These are phyloP conservation scores for Bothriochloa decipiens DNA, from an alignment of 176 grass and related monocot genomes.

Conservation along the genomic window DNA sequence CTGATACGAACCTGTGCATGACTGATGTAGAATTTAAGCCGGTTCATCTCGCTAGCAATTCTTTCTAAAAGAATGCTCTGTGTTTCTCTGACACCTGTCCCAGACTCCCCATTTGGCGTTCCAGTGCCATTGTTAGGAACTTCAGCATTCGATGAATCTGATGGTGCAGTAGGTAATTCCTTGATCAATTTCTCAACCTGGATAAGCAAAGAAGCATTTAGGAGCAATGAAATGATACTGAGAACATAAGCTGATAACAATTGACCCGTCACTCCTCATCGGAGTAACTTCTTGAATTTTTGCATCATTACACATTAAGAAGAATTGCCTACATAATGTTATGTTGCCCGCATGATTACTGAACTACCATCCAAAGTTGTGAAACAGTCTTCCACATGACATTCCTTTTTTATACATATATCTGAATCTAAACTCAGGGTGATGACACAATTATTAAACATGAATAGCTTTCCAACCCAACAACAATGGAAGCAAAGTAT, in stretches of 20 bases:
- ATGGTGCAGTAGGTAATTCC: conserved; percentile 73
- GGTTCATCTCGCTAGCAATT: conserved; percentile 96
- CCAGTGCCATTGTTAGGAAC: too few relatives aligned
- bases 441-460: neutral
- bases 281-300: neutral
- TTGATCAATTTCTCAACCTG: conserved; percentile 99
- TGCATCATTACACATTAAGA: too few relatives aligned
- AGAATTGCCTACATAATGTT: neutral
- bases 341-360: neutral
- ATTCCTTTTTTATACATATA: neutral
- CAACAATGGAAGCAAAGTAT: neutral
- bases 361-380: neutral
- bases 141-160: conserved; percentile 47
- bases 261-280: neutral
- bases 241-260: neutral
- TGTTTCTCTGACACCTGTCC: conserved; percentile 68
- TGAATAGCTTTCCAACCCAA: neutral
- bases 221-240: neutral
- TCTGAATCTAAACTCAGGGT: too few relatives aligned
- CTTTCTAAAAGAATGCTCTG: conserved; percentile 98
- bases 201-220: conserved; percentile 21
- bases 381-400: neutral
- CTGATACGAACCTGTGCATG: conserved; percentile 70
- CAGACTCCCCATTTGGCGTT: conserved; percentile 57
- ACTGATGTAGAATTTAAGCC: conserved; percentile 94